A percentile compares a stretch with the other conserved stretches of the same genome.
Conservation (phyloP, 2,329 filamentous ascomycete species). For the Phaeophleospora eucalypticola region DNA sequence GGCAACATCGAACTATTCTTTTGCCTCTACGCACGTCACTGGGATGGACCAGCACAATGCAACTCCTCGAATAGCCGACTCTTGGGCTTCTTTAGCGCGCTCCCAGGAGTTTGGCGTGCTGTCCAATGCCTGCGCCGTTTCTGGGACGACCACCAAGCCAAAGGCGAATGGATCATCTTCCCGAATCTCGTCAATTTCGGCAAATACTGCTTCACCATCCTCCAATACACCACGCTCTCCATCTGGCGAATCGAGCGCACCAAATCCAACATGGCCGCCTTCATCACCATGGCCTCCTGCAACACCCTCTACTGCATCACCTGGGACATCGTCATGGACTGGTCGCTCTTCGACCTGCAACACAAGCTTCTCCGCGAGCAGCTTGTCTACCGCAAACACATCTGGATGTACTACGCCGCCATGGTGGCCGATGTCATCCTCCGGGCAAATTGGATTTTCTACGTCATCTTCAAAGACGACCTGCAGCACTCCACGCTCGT, state of each 20-base stretch:
- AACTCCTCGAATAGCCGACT: slow-evolving; percentile 81
- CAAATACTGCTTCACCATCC: slow-evolving; percentile 83
- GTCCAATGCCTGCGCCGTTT: slow-evolving; percentile 90
- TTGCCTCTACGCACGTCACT: slow-evolving; percentile 78
- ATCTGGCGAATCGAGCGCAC: slow-evolving; percentile 70
- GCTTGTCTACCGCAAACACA: slow-evolving; percentile 66
- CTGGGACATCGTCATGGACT: slow-evolving; percentile 97
- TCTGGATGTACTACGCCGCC: slow-evolving; percentile 80
- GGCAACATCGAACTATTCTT: slow-evolving; percentile 91
- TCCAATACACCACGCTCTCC: slow-evolving; percentile 73
- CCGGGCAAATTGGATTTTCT: slow-evolving; percentile 92
- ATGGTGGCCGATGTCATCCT: slow-evolving; percentile 80
- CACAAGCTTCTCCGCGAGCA: slow-evolving; percentile 66
- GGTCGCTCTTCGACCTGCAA: slow-evolving; percentile 68
- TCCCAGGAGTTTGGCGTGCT: slow-evolving; percentile 87
- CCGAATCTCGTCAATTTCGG: slow-evolving; percentile 89
- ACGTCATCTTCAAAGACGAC: slow-evolving; percentile 75
- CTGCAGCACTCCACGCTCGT: slow-evolving; percentile 77
- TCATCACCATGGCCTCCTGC: slow-evolving; percentile 73
- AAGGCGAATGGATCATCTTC: slow-evolving; percentile 52
- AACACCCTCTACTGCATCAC: slow-evolving; percentile 81
- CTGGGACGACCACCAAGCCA: slow-evolving; percentile 67
- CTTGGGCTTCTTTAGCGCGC: slow-evolving; percentile 75
- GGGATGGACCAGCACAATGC: slow-evolving; percentile 70
- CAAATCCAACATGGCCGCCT: slow-evolving; percentile 60